Conservation (phyloP, 306 rosid genomes). For the Trifolium dubium region DNA sequence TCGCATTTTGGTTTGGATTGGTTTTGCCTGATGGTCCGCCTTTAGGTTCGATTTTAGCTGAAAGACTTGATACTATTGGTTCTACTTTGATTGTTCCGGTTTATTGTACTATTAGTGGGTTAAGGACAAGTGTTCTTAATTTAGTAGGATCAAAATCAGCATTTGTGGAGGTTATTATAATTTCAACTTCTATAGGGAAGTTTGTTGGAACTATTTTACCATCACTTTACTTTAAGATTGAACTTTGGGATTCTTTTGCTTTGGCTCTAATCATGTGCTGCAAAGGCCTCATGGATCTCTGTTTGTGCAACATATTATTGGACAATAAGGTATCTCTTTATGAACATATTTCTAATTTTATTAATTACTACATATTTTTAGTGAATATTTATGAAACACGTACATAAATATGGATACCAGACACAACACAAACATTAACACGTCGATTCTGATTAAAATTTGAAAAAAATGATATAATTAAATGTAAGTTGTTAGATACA, state of each 20-base stretch:
- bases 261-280: slow-evolving; percentile 48
- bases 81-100: slow-evolving; percentile 42
- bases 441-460: too few species aligned
- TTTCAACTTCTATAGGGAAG: slow-evolving; percentile 33
- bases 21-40: slow-evolving; percentile 42
- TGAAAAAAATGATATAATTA: too few species aligned
- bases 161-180: neutral
- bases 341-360: too few species aligned
- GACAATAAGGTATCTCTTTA: slow-evolving; percentile 19
- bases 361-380: too few species aligned
- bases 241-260: slow-evolving; percentile 39
- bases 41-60: slow-evolving; percentile 37
- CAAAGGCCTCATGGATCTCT: slow-evolving; percentile 43
- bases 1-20: slow-evolving; percentile 34
- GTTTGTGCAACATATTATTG: neutral
- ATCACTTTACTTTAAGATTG: slow-evolving; percentile 37
- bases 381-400: too few species aligned
- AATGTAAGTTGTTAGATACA: too few species aligned
- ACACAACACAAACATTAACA: too few species aligned
- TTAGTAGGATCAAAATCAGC: neutral
- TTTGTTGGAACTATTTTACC: slow-evolving; percentile 38
- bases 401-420: too few species aligned
- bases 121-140: slow-evolving; percentile 13
- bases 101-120: slow-evolving; percentile 36
- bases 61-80: slow-evolving; percentile 39